These are phyloP conservation scores for Tricharina praecox DNA, from an alignment of 495 filamentous ascomycete species.

Conservation along the genomic window DNA sequence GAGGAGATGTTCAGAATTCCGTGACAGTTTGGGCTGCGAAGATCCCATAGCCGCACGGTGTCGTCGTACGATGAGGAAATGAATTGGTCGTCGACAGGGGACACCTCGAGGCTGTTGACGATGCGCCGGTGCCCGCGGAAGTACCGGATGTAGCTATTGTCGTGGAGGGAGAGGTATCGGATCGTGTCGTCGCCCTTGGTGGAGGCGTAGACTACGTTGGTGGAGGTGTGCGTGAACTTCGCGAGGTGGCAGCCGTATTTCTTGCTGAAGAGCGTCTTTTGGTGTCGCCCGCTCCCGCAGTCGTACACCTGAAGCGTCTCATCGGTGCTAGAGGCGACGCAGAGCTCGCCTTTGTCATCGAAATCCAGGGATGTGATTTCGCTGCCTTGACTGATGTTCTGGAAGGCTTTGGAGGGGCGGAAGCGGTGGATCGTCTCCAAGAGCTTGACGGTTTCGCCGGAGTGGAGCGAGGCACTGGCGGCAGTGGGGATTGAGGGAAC, in stretches of 20 bases:
- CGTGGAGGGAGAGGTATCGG: conserved; percentile 80
- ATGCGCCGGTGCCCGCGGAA: conserved; percentile 71
- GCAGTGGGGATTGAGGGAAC: too few species aligned
- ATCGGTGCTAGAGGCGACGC: conserved; percentile 74
- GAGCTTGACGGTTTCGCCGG: conserved; percentile 19
- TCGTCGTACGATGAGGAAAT: conserved; percentile 79
- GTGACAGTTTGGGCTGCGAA: conserved; percentile 50
- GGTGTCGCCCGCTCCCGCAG: conserved; percentile 69
- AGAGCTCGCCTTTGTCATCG: conserved; percentile 78
- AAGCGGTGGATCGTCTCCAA: conserved; percentile 24
- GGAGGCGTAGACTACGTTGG: conserved; percentile 81
- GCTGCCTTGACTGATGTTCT: conserved; percentile 37
- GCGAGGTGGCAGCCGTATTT: conserved; percentile 93
- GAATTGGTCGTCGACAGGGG: conserved; percentile 67
- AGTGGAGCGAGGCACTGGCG: too few species aligned
- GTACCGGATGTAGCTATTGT: conserved; percentile 88
- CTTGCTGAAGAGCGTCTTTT: conserved; percentile 69
- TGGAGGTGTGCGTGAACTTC: conserved; percentile 77
- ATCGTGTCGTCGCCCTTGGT: conserved; percentile 90
- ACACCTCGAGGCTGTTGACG: conserved; percentile 63
- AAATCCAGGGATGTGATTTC: conserved; percentile 84
- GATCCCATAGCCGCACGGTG: conserved; percentile 76
- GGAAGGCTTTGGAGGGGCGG: conserved; percentile 24
- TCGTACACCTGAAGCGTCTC: conserved; percentile 92
- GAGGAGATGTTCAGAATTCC: conserved; percentile 59